Conservation (phyloP, 495 filamentous ascomycete species). For the Talaromyces proteolyticus region DNA sequence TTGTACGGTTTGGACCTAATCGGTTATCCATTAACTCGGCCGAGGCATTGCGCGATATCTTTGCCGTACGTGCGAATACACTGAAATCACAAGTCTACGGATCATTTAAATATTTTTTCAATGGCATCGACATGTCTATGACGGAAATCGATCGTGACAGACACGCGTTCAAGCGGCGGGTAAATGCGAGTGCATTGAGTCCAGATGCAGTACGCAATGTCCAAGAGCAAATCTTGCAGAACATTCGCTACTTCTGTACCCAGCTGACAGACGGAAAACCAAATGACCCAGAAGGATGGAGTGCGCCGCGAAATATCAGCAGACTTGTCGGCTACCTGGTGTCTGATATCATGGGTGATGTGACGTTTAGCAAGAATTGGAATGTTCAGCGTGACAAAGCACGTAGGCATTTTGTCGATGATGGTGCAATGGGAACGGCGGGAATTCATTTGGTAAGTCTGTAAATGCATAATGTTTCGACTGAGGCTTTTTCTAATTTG, state of each 20-base stretch:
- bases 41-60: not conserved
- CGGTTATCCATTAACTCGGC: not conserved
- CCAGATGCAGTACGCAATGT: not conserved
- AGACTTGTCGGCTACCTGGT: not conserved
- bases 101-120: not conserved
- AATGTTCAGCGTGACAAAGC: not conserved
- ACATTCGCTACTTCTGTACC: not conserved
- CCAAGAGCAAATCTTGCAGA: not conserved
- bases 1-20: not conserved
- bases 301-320: not conserved
- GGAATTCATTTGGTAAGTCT: not conserved
- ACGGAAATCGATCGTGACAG: not conserved
- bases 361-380: not conserved
- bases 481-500: not conserved
- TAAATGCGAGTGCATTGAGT: not conserved
- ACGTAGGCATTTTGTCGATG: not conserved
- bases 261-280: not conserved
- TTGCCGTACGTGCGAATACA: not conserved
- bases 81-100: not conserved
- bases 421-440: not conserved
- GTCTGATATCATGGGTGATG: slow-evolving; percentile 1
- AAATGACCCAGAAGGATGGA: not conserved
- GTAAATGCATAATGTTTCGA: not conserved
- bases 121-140: not conserved
- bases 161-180: not conserved